These are phyloP conservation scores for Cladobotryum protrusum DNA, from an alignment of 2,329 filamentous ascomycete genomes.

Conservation along the genomic window DNA sequence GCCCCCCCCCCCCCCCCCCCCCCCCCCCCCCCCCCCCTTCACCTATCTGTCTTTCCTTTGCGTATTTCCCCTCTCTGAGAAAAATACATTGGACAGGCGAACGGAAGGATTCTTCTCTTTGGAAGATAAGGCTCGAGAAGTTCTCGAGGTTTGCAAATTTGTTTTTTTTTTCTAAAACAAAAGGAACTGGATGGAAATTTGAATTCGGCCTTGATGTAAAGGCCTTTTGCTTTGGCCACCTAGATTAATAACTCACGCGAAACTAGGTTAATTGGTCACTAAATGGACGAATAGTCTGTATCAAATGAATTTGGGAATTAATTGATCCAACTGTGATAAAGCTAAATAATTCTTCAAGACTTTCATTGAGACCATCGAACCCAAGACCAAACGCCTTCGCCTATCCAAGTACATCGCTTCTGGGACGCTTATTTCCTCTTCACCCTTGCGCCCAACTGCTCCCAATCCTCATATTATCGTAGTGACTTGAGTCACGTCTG, in stretches of 20 bases:
- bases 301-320: not conserved
- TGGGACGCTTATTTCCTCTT: conserved; percentile 1
- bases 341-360: not conserved
- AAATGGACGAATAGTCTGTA: not conserved
- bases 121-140: not conserved
- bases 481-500: too few relatives aligned
- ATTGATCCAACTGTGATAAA: too few relatives aligned
- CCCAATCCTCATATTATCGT: not conserved
- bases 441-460: not conserved
- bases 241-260: not conserved
- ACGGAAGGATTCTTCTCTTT: not conserved
- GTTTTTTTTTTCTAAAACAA: not conserved
- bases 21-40: not conserved
- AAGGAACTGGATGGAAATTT: conserved; percentile 5
- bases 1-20: not conserved
- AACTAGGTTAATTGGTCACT: not conserved
- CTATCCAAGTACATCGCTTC: not conserved
- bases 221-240: not conserved
- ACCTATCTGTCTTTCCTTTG: not conserved
- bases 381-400: conserved; percentile 7
- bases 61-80: not conserved
- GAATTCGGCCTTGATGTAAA: not conserved
- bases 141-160: not conserved
- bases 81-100: not conserved
- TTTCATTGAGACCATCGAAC: not conserved